Base-by-base conservation (phyloP, 2,329 filamentous ascomycete species). In the Ceratocystis cacaofunesta region DNA sequence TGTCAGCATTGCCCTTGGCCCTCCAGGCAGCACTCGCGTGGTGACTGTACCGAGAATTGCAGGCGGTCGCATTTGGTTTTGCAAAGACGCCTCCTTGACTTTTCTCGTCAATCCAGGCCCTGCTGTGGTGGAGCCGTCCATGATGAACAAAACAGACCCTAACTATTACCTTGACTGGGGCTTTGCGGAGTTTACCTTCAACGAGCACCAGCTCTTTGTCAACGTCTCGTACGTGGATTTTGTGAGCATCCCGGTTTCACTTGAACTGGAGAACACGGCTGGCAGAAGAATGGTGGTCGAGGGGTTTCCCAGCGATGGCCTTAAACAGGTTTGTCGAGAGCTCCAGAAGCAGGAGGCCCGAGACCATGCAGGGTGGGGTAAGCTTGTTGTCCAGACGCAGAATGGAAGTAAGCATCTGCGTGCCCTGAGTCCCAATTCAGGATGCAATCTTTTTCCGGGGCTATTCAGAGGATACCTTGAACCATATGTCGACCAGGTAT, bases 171-270 rank as follows among this genome's bases (percentile, higher is more conserved):
- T 81, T 58, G 75, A 78, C 67, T 89, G 86, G 86, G 81, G 79
- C 32, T 89, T 89, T 71, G 84, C 80, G 75, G 86, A 89, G 74
- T 85, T 88, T 70, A 87, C 85, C 17, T 87, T 81, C 74, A 87
- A 87, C 73, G 70, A 74, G 44, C 71, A 72, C 41, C 78, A 87
- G 73, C 74, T 88, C 4, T 89, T 83, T 71, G 84, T 82, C 70
- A 88, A 88, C 70, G 85, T 92, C 70, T 84, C 80, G 68, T 86
- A 87, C 72, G 89, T 92, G 64, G 88, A 92, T 76, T 92, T 92
- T 74, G 81, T 90, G 68, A 77, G 77, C 70, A 72, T 87, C 69
- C 85, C 86, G n/a, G 79, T 87, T 63, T 79, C 82, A 0, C 78
- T 86, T 68, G 72, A 74, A 67, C 78, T 86, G 58, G 74, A 74